phyloP scores from a whole-genome alignment of 306 rosid genomes.

The Rosa multiflora region DNA sequence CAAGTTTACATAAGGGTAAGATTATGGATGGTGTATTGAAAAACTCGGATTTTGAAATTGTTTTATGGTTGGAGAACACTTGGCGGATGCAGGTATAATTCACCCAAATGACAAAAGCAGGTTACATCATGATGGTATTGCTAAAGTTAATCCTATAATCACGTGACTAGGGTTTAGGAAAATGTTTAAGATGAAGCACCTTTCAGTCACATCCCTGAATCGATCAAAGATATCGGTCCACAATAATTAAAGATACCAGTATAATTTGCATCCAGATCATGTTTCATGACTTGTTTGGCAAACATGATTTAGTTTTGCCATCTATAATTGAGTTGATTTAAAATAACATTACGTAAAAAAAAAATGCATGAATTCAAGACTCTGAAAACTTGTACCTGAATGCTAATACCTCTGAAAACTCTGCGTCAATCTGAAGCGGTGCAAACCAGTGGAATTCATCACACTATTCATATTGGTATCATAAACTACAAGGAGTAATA shows the following conservation, averaged over 20 bases:
- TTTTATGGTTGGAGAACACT: neutral
- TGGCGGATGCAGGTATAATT: neutral
- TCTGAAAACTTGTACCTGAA: constrained; percentile 53
- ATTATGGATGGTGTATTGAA: neutral
- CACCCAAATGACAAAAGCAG: neutral
- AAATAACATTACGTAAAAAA: neutral
- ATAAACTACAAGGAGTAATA: neutral
- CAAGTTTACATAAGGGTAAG: neutral
- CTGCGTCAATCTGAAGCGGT: constrained; percentile 67
- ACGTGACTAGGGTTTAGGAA: neutral
- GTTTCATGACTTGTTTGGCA: neutral
- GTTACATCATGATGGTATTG: neutral
- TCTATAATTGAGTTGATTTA: neutral
- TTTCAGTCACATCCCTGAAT: constrained; percentile 2
- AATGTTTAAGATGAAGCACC: neutral
- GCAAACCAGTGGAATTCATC: constrained; percentile 24
- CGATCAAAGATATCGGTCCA: neutral
- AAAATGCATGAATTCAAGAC: neutral
- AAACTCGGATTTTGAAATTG: neutral
- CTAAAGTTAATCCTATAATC: neutral
- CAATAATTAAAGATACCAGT: neutral
- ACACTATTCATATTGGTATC: neutral
- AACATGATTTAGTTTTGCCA: neutral
- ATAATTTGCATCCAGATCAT: neutral
- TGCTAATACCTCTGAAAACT: constrained; percentile 73